phyloP scores from a whole-genome alignment of 495 filamentous ascomycete genomes.

The Annulohypoxylon moriforme region DNA sequence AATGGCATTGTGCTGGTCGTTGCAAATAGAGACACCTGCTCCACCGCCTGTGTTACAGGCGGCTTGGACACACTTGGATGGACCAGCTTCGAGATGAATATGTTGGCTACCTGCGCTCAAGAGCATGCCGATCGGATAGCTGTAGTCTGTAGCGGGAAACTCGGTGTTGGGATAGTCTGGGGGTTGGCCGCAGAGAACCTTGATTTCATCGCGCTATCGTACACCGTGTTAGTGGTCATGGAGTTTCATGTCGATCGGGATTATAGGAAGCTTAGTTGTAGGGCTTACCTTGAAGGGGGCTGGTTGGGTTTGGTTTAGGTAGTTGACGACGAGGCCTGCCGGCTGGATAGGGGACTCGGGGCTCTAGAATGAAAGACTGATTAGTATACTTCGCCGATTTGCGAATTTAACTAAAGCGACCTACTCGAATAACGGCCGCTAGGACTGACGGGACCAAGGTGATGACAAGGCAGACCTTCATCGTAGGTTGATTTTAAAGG shows the following conservation, averaged over 20 bases:
- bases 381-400: not conserved
- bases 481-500: slow-evolving; percentile 4
- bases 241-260: not conserved
- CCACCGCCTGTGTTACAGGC: slow-evolving; percentile 18
- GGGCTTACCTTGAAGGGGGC: not conserved
- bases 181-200: slow-evolving; percentile 33
- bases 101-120: not conserved
- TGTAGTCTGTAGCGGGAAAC: slow-evolving; percentile 20
- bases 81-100: slow-evolving; percentile 31
- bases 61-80: slow-evolving; percentile 19
- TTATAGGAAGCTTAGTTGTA: not conserved
- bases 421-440: slow-evolving; percentile 18
- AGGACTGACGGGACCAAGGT: slow-evolving; percentile 18
- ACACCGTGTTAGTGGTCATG: slow-evolving; percentile 3
- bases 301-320: not conserved
- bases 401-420: not conserved
- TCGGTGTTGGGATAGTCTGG: slow-evolving; percentile 10
- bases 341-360: not conserved
- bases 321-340: not conserved
- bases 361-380: not conserved
- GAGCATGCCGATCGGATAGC: slow-evolving; percentile 32
- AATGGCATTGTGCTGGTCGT: slow-evolving; percentile 16
- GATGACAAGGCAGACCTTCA: slow-evolving; percentile 19
- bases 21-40: slow-evolving; percentile 38
- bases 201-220: slow-evolving; percentile 22